Percentiles rank a stretch among this genome's conserved stretches.
Conservation (phyloP, 1,284 basidiomycete species). For the Ustilago lituana region DNA sequence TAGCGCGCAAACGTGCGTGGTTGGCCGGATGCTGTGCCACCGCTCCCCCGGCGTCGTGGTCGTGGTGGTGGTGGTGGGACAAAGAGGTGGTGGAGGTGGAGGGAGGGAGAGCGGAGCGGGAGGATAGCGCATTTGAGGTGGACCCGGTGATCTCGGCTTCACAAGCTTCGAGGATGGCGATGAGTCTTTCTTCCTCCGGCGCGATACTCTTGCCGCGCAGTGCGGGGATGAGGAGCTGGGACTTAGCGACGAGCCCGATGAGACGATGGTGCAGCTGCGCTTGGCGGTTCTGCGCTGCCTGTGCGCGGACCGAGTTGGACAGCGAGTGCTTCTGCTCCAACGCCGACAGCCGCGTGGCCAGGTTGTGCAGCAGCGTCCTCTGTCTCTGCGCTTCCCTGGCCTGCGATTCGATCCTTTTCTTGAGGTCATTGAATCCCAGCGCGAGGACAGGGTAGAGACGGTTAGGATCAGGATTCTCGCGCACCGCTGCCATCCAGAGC, state of each 20-base stretch:
- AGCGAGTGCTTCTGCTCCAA: slow-evolving; percentile 59
- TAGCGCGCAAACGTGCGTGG: slow-evolving; percentile 49
- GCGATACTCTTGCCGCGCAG: slow-evolving; percentile 57
- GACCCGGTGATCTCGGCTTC: slow-evolving; percentile 59
- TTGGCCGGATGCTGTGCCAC: slow-evolving; percentile 9
- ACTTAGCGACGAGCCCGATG: slow-evolving; percentile 45
- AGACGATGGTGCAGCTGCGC: slow-evolving; percentile 60
- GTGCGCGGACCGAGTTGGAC: slow-evolving; percentile 52
- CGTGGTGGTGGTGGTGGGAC: too few relatives aligned
- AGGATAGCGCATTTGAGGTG: slow-evolving; percentile 1
- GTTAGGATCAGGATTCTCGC: slow-evolving; percentile 62
- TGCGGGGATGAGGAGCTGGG: slow-evolving; percentile 55
- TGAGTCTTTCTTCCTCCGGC: slow-evolving; percentile 53
- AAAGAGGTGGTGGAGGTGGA: not conserved
- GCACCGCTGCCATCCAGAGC: slow-evolving; percentile 59
- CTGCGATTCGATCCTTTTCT: slow-evolving; percentile 57
- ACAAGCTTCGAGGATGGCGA: slow-evolving; percentile 55
- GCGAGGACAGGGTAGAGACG: slow-evolving; percentile 65
- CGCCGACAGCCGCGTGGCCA: slow-evolving; percentile 40
- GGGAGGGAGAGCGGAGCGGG: not conserved
- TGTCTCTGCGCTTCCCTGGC: slow-evolving; percentile 53
- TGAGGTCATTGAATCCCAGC: slow-evolving; percentile 62
- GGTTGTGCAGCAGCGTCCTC: slow-evolving; percentile 29
- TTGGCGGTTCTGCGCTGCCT: slow-evolving; percentile 53
- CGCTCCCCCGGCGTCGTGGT: too few relatives aligned